Evolutionary conservation across 306 rosid genomes (phyloP).

Genomic region (Potentilla sterilis): DNA sequence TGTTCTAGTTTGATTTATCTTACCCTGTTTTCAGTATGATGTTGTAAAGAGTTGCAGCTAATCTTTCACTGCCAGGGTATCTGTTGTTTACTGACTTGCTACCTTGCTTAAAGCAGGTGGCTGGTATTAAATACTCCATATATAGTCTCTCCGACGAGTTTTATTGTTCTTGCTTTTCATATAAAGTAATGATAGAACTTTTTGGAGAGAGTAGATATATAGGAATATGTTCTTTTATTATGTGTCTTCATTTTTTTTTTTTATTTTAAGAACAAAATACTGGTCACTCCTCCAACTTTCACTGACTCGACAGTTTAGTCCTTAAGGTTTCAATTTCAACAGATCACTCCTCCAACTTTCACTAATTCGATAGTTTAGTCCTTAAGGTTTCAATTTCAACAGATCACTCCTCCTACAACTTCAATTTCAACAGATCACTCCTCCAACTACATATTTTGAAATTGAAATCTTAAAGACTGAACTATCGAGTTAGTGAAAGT

Average conservation of each 20-base stretch:
- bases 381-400: too few species aligned
- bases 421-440: too few species aligned
- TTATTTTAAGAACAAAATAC: too few species aligned
- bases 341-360: too few species aligned
- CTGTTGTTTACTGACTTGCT: not conserved
- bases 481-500: too few species aligned
- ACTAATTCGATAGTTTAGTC: too few species aligned
- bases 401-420: too few species aligned
- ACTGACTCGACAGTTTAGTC: too few species aligned
- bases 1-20: constrained; percentile 3
- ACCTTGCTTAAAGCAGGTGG: not conserved
- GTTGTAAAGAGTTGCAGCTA: not conserved
- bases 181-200: not conserved
- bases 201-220: not conserved
- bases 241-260: not conserved
- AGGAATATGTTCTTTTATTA: not conserved
- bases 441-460: too few species aligned
- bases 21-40: not conserved
- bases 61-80: not conserved
- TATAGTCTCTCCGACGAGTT: not conserved
- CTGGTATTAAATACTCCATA: not conserved
- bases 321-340: too few species aligned
- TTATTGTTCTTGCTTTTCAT: not conserved
- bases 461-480: too few species aligned
- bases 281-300: too few species aligned